Evolutionary conservation across 1,284 basidiomycete genomes (phyloP).

Genomic region (Flammula alnicola): DNA sequence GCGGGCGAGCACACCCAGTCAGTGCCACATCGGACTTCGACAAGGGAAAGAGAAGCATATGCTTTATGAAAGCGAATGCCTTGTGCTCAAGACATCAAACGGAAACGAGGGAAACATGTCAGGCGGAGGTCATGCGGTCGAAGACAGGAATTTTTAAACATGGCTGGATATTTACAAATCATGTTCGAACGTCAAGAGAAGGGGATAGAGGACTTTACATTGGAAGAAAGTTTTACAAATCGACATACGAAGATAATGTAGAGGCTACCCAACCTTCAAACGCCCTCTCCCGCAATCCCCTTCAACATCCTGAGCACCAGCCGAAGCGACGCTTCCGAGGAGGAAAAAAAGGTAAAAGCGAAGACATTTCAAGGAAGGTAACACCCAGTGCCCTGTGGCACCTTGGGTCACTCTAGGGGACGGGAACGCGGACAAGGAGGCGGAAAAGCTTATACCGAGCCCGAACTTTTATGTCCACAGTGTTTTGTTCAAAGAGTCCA

Average conservation of each 20-base stretch:
- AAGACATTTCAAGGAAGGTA: conserved; percentile 14
- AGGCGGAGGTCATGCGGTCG: too few relatives aligned
- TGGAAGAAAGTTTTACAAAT: neutral
- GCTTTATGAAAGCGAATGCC: neutral
- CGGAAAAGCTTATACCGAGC: conserved; percentile 74
- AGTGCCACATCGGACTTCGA: neutral
- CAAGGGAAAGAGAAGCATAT: neutral
- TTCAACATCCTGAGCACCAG: conserved; percentile 27
- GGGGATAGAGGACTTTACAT: neutral
- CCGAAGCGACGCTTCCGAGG: conserved; percentile 26
- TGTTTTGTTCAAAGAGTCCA: conserved; percentile 56
- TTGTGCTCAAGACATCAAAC: too few relatives aligned
- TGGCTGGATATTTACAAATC: too few relatives aligned
- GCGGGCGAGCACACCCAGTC: neutral
- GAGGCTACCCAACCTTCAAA: conserved; percentile 14
- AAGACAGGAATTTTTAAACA: too few relatives aligned
- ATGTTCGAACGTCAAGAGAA: neutral
- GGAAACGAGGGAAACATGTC: too few relatives aligned
- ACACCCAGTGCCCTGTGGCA: conserved; percentile 26
- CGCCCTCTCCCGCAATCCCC: conserved; percentile 16
- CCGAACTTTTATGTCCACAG: conserved; percentile 88
- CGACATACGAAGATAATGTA: conserved; percentile 17
- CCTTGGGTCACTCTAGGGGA: conserved; percentile 69
- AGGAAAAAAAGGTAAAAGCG: conserved; percentile 20
- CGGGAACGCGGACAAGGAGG: conserved; percentile 90